Conservation (phyloP, 805 yeast genomes). For the Sugiyamaella boreocaroliniensis region DNA sequence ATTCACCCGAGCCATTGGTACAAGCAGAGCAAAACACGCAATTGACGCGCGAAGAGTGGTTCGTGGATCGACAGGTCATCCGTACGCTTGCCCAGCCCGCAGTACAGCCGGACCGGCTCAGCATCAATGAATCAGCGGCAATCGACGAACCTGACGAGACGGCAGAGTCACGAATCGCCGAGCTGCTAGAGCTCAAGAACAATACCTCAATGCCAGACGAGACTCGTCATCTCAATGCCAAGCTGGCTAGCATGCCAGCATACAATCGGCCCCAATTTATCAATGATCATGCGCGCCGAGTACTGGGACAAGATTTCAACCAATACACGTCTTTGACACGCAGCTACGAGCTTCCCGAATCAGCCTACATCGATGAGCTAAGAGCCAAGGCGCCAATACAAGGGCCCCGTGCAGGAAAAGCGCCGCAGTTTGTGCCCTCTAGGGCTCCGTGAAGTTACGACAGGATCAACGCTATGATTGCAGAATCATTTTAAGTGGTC, state of each 20-base stretch:
- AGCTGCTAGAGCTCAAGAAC: background rate
- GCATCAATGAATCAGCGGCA: background rate
- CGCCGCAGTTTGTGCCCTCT: too few species aligned
- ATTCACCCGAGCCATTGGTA: too few species aligned
- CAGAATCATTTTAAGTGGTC: too few species aligned
- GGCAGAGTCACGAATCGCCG: background rate
- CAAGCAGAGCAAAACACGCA: too few species aligned
- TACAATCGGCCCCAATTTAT: slow-evolving; percentile 4
- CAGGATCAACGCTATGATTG: too few species aligned
- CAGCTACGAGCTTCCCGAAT: background rate
- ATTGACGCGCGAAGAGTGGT: too few species aligned
- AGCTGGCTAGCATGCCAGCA: background rate
- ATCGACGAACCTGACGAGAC: background rate
- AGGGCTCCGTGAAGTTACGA: too few species aligned
- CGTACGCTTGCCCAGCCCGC: slow-evolving; percentile 1
- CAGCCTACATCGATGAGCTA: slow-evolving; percentile 4
- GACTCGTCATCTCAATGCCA: background rate
- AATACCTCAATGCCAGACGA: background rate
- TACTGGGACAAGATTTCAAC: background rate
- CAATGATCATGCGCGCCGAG: background rate
- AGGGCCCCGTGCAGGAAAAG: background rate
- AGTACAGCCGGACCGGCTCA: background rate
- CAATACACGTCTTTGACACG: background rate
- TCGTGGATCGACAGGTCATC: background rate
- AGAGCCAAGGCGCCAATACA: background rate